phyloP scores from a whole-genome alignment of 1,284 basidiomycete genomes.

The Ganoderma meredithae region DNA sequence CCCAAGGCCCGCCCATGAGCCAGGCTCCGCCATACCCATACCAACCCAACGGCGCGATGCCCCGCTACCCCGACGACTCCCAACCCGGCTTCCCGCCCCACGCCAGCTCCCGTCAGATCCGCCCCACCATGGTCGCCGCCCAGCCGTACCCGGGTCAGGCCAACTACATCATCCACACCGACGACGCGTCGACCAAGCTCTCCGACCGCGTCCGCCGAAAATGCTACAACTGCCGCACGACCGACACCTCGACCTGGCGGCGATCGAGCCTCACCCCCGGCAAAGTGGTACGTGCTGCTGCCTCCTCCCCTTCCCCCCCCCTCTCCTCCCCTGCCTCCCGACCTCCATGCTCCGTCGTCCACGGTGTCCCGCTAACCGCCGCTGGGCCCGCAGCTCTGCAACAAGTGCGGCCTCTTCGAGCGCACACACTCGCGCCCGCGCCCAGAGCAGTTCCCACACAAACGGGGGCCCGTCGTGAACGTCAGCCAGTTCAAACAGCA shows the following conservation, averaged over 20 bases:
- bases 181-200: constrained; percentile 79
- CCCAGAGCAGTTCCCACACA: constrained; percentile 83
- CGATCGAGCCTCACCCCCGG: constrained; percentile 78
- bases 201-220: constrained; percentile 75
- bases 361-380: not conserved
- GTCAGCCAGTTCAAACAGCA: constrained; percentile 41
- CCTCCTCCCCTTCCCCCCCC: not conserved
- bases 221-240: constrained; percentile 84
- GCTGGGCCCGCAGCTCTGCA: constrained; percentile 66
- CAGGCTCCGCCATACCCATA: constrained; percentile 41
- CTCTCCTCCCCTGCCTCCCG: not conserved
- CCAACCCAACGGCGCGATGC: constrained; percentile 42
- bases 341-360: not conserved
- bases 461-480: constrained; percentile 69
- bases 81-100: constrained; percentile 36
- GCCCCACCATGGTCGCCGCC: constrained; percentile 40
- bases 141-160: constrained; percentile 47
- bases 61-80: constrained; percentile 39
- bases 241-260: constrained; percentile 85
- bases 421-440: constrained; percentile 79
- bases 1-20: constrained; percentile 43
- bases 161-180: constrained; percentile 43
- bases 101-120: constrained; percentile 37
- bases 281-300: constrained; percentile 74
- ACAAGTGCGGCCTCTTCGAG: constrained; percentile 86